Evolutionary conservation across 1,284 basidiomycete genomes (phyloP), one percentile per base, ranked within the genome.

Genomic region (Mrakiaceae sp.): DNA sequence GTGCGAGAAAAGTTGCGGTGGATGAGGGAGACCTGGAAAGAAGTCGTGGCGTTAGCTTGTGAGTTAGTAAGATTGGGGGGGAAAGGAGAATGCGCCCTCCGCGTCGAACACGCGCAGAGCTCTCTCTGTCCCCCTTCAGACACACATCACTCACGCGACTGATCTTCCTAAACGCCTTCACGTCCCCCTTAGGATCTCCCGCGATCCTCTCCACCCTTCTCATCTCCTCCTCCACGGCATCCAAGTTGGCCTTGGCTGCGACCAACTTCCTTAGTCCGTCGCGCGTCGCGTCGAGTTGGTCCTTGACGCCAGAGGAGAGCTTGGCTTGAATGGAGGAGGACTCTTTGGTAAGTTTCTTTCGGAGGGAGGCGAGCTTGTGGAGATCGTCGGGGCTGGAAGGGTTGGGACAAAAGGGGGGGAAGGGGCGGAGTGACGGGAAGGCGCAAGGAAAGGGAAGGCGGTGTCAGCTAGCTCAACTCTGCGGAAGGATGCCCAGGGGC

Each of bases 281-380:
- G 57, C 92, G 80, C 8, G 93, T 97, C 0, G 90, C 85, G 72
- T 94, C 88, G 7, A 98, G 81, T 75, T 98, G 95, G 68, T 95
- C 90, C 74, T 90, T 93, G 66, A 96, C 92, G 12, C 93, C 93
- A 67, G 83, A 87, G 72, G 94, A 90, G 57, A 98, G 84, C 72
- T 95, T 84, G 4, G 89, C 86, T 72, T 96, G 91, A 68, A 98
- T 89, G n/a, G 90, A 88, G 0, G 90, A 85, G 76, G 96, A 95
- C 78, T 98, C 95, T 77, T 95, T 96, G 76, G 93, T 87, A 43
- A 98, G 82, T 74, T 96, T 96, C 80, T 94, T 95, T 67, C 91
- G 85, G 72, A 92, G 90, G 0, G 89, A 84, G 3, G 84, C 80
- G 58, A 98, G 84, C 78, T 98, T 98, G 72, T 86, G 80, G 58